Evolutionary conservation across 1,139 yeast genomes (phyloP).

Genomic region (Magnusiomyces fungicola): DNA sequence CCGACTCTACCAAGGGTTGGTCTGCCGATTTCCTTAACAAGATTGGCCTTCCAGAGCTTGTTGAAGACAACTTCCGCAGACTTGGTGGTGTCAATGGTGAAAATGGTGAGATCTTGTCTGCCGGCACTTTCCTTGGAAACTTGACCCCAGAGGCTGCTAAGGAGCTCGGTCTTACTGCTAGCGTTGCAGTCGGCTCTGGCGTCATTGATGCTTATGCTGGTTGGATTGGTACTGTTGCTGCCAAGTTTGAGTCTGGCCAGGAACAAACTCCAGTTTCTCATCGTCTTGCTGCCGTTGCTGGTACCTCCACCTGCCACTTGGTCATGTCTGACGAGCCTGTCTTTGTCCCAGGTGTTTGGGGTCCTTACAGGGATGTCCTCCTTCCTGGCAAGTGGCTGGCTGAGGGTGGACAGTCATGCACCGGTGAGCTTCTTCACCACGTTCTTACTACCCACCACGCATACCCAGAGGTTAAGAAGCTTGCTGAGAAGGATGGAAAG

Average conservation of each 20-base stretch:
- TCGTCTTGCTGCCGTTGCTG: constrained; percentile 94
- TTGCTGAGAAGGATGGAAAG: constrained; percentile 32
- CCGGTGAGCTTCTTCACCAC: constrained; percentile 89
- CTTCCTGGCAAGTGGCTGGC: constrained; percentile 90
- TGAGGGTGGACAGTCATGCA: constrained; percentile 98
- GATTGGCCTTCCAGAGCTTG: constrained; percentile 69
- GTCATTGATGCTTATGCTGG: constrained; percentile 98
- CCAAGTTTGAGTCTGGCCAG: constrained; percentile 42
- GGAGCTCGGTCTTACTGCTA: constrained; percentile 72
- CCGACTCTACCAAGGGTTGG: constrained; percentile 84
- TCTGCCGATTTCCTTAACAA: constrained; percentile 61
- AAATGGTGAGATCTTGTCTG: constrained; percentile 67
- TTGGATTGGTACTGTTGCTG: constrained; percentile 98
- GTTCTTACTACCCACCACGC: constrained; percentile 91
- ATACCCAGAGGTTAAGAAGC: constrained; percentile 42
- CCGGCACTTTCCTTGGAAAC: constrained; percentile 83
- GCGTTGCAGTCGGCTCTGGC: constrained; percentile 85
- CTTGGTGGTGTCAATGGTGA: constrained; percentile 77
- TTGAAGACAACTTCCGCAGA: constrained; percentile 64
- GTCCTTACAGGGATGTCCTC: constrained; percentile 90
- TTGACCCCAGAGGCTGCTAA: constrained; percentile 63
- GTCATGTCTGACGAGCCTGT: constrained; percentile 79
- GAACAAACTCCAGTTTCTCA: constrained; percentile 41
- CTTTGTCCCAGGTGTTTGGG: constrained; percentile 97
- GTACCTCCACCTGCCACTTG: constrained; percentile 95